These are phyloP conservation scores for Aspergillus tanneri DNA, from an alignment of 2,329 filamentous ascomycete species.

Conservation along the genomic window DNA sequence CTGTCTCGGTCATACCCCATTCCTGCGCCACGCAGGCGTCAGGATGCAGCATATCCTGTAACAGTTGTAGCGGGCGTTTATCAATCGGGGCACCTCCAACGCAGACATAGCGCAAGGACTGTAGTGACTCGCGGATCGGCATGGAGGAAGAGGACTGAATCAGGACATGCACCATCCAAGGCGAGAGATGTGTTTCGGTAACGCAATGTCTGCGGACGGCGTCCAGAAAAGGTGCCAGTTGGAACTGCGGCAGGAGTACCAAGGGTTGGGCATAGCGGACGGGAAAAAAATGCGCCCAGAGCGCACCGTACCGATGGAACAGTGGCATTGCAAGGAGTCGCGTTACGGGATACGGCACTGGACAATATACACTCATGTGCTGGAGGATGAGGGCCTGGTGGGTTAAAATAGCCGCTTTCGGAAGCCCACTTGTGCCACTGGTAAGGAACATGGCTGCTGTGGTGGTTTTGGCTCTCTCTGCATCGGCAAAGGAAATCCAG, in stretches of 20 bases:
- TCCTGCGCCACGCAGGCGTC: conserved; percentile 48
- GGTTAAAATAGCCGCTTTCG: conserved; percentile 59
- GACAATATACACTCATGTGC: conserved; percentile 41
- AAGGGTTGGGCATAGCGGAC: conserved; percentile 48
- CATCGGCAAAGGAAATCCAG: conserved; percentile 50
- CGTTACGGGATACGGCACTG: conserved; percentile 42
- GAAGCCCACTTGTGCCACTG: conserved; percentile 60
- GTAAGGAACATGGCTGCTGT: conserved; percentile 54
- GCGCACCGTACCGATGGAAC: conserved; percentile 54
- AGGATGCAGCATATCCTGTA: conserved; percentile 42
- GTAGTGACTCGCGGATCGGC: conserved; percentile 32
- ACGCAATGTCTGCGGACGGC: conserved; percentile 45
- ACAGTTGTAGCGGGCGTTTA: conserved; percentile 38
- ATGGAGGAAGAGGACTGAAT: conserved; percentile 31
- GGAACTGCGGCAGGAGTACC: conserved; percentile 51
- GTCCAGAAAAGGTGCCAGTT: conserved; percentile 41
- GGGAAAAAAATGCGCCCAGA: conserved; percentile 49
- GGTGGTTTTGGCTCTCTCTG: conserved; percentile 46
- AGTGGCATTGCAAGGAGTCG: conserved; percentile 53
- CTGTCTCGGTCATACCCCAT: conserved; percentile 58
- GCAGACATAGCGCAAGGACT: conserved; percentile 45
- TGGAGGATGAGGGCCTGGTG: conserved; percentile 60
- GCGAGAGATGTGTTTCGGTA: conserved; percentile 51
- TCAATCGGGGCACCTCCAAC: conserved; percentile 53
- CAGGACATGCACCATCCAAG: conserved; percentile 45